phyloP scores from a whole-genome alignment of 169 alveolate genomes.

The Plasmodium ovale region DNA sequence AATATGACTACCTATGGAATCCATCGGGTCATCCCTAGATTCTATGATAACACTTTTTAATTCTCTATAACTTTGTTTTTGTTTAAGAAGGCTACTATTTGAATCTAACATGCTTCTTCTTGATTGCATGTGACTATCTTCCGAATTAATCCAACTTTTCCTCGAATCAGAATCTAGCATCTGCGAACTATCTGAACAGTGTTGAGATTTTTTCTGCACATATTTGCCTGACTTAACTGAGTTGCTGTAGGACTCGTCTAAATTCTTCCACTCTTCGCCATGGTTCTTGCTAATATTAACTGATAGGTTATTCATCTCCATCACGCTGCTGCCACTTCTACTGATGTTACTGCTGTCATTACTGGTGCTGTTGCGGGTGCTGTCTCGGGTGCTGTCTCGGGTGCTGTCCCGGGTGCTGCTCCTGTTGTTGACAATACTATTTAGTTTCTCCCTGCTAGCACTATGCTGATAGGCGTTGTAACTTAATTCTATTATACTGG shows the following conservation, averaged over 20 bases:
- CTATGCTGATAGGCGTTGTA: background rate
- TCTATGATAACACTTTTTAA: constrained; percentile 5
- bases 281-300: background rate
- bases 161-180: background rate
- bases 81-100: background rate
- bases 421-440: no score
- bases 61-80: constrained; percentile 25
- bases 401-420: no score
- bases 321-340: no score
- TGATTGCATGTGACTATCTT: constrained; percentile 28
- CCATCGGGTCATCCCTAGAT: constrained; percentile 5
- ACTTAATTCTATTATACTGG: no score
- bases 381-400: no score
- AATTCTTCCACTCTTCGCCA: background rate
- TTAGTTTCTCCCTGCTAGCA: no score
- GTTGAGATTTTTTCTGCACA: background rate
- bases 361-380: no score
- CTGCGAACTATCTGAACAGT: background rate
- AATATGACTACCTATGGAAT: constrained; percentile 1
- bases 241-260: background rate
- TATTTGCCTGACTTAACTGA: constrained; percentile 1
- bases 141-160: constrained; percentile 1
- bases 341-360: no score
- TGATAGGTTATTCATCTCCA: background rate
- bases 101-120: background rate